phyloP scores from a whole-genome alignment of 345 rosid genomes.

The Citrus cavaleriei region DNA sequence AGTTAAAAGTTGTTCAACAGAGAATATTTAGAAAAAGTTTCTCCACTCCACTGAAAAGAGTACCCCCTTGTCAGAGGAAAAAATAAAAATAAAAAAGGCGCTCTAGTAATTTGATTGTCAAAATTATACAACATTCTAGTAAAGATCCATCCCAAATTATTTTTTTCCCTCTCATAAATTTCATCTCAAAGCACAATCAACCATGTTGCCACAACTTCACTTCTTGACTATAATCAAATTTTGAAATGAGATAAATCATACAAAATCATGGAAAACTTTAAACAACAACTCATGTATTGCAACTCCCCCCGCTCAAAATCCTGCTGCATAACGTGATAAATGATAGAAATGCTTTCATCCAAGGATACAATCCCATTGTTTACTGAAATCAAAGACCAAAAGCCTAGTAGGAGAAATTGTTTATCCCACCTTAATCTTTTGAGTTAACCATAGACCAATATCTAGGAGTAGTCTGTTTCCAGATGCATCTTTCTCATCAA shows the following conservation, averaged over 20 bases:
- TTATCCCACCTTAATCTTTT: constrained; percentile 68
- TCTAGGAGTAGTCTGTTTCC: constrained; percentile 91
- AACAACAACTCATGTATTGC: not conserved
- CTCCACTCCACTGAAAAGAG: not conserved
- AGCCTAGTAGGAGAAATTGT: not conserved
- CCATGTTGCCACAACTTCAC: not conserved
- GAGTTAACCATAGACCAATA: constrained; percentile 86
- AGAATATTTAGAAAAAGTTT: not conserved
- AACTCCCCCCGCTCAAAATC: not conserved
- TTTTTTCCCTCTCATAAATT: not conserved
- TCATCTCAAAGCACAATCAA: not conserved
- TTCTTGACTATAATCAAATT: no score
- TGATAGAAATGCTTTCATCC: not conserved
- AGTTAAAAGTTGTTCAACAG: constrained; percentile 1
- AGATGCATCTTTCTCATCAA: constrained; percentile 69
- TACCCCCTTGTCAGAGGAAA: not conserved
- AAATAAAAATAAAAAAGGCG: not conserved
- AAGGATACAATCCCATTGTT: not conserved
- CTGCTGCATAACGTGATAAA: not conserved
- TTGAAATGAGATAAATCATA: not conserved
- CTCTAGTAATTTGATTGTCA: not conserved
- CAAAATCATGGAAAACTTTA: not conserved
- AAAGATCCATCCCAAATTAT: not conserved
- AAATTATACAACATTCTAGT: not conserved
- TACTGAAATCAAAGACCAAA: constrained; percentile 5